phyloP scores from a whole-genome alignment of 768 basidiomycete genomes.

The Hygrocybe coccinea region DNA sequence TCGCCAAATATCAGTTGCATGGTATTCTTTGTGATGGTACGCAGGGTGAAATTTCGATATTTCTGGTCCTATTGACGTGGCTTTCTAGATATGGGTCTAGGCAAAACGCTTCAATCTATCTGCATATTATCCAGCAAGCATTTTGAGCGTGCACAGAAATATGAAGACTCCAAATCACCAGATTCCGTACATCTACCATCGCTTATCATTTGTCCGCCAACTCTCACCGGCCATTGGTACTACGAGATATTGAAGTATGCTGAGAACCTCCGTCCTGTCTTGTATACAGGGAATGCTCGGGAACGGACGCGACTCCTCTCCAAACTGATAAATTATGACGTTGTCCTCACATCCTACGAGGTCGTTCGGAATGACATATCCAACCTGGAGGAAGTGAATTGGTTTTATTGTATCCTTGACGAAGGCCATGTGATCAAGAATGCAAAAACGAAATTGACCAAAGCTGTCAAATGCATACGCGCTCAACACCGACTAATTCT shows the following conservation, averaged over 20 bases:
- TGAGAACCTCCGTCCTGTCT: slow-evolving; percentile 73
- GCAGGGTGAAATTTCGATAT: slow-evolving; percentile 15
- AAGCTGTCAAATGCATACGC: slow-evolving; percentile 85
- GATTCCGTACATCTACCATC: slow-evolving; percentile 87
- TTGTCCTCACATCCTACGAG: slow-evolving; percentile 98
- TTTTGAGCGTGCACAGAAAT: slow-evolving; percentile 70
- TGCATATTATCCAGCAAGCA: slow-evolving; percentile 95
- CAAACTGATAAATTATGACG: slow-evolving; percentile 67
- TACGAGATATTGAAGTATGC: slow-evolving; percentile 95
- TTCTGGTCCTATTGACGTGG: slow-evolving; percentile 8
- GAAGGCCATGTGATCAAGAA: slow-evolving; percentile 99
- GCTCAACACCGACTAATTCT: slow-evolving; percentile 92
- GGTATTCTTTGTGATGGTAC: slow-evolving; percentile 96
- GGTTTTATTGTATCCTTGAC: slow-evolving; percentile 95
- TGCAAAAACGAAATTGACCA: slow-evolving; percentile 94
- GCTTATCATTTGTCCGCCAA: slow-evolving; percentile 93
- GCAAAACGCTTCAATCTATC: slow-evolving; percentile 96
- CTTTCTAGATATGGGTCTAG: slow-evolving; percentile 89
- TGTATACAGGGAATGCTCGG: slow-evolving; percentile 84
- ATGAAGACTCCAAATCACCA: slow-evolving; percentile 59
- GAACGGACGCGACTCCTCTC: slow-evolving; percentile 69
- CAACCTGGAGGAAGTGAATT: slow-evolving; percentile 66
- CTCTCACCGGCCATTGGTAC: slow-evolving; percentile 97
- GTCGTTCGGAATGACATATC: slow-evolving; percentile 91
- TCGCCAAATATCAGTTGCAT: slow-evolving; percentile 96